Evolutionary conservation across 164 flowering plant genomes (phyloP), one percentile per base, ranked within the genome.

Genomic region (grape (Vitis vinifera)): DNA sequence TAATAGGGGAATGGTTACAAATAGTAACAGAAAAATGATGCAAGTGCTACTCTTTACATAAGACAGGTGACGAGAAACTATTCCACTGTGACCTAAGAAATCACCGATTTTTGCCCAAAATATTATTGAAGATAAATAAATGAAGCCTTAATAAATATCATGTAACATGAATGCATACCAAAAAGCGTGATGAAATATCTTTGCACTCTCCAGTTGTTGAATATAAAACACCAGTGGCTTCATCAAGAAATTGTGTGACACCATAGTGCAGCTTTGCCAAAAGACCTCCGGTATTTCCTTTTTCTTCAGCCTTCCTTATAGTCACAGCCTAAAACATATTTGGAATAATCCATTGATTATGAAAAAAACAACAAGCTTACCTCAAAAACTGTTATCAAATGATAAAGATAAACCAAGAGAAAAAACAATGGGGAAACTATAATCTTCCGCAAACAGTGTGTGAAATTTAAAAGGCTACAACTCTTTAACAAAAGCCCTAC

Each of bases 191-290:
- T 27, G 90, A 85, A 63, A 86, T 68, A 73, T 80, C 79, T 67
- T 84, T 87, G 78, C 70, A 63, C 16, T 82, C 88, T 53, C 70
- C 75, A 51, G 49, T 59, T n/a, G 16, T 63, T 51, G 80, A 59
- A 27, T 70, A 68, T 71, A 87, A 61, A 65, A 74, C 14, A 55
- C 13, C 16, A 13, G 62, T 37, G 31, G 89, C 88, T 78, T 89
- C 88, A 77, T 68, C 77, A 60, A 89, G 82, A 4, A 87, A 68
- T 55, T 81, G 77, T 19, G 73, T 47, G 71, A 89, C 75, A 61
- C 93, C 93, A 76, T 70, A 75, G 70, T 89, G 88, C 69, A 91
- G 78, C 77, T 89, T 91, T 11, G 88, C 78, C 74, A 91, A 76
- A 64, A 91, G 87, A 67, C 79, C 69, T 9, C 11, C 67, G 19